These are phyloP conservation scores for Emergomyces orientalis DNA, from an alignment of 2,329 filamentous ascomycete species.

Conservation along the genomic window DNA sequence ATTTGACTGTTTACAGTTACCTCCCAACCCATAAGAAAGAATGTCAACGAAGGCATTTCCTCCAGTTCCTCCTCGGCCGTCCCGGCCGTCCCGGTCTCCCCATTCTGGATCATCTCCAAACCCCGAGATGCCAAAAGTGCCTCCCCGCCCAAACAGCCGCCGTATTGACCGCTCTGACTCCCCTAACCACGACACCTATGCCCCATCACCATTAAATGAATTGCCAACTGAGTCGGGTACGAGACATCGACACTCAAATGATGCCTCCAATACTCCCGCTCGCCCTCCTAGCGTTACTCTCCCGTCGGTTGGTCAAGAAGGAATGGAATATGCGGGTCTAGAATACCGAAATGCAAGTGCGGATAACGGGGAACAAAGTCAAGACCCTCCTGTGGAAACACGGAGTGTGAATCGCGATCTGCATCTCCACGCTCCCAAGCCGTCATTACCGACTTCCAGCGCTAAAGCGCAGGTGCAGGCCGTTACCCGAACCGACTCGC, in stretches of 20 bases:
- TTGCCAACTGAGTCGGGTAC: conserved; percentile 37
- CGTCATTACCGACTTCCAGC: conserved; percentile 69
- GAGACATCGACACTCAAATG: conserved; percentile 27
- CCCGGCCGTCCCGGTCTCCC: conserved; percentile 49
- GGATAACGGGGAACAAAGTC: conserved; percentile 38
- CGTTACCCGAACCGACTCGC: conserved; percentile 88
- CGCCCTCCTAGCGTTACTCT: conserved; percentile 70
- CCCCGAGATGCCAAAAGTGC: conserved; percentile 59
- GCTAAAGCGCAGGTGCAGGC: conserved; percentile 74
- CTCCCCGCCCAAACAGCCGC: conserved; percentile 62
- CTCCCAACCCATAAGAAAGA: conserved; percentile 21
- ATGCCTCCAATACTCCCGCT: conserved; percentile 24
- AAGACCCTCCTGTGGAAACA: conserved; percentile 57
- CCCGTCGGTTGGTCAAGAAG: conserved; percentile 82
- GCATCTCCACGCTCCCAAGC: conserved; percentile 80
- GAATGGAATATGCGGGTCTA: conserved; percentile 70
- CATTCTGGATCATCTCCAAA: conserved; percentile 28
- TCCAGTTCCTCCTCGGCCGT: conserved; percentile 54
- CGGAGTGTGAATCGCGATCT: conserved; percentile 70
- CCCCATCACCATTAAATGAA: conserved; percentile 78
- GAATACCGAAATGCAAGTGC: conserved; percentile 32
- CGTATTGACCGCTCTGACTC: conserved; percentile 65
- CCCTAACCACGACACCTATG: conserved; percentile 67
- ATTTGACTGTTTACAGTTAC: conserved; percentile 27
- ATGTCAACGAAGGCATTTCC: conserved; percentile 35